A percentile compares a stretch with the other conserved stretches of the same genome.
Evolutionary conservation across 83 land plant genomes (phyloP).

Genomic region (Picea engelmannii): DNA sequence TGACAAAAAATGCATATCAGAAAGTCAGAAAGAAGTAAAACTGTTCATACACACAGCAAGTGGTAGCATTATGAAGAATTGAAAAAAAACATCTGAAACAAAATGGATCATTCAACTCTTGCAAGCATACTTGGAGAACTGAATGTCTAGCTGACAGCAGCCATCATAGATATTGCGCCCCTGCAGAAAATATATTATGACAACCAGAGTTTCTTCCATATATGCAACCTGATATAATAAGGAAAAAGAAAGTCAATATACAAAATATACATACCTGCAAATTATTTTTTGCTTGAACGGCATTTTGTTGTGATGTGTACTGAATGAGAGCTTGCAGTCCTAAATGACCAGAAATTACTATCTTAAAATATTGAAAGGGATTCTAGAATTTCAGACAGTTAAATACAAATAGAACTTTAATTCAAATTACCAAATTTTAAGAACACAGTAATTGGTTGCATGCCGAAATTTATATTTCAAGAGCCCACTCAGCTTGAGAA

Average conservation of each 20-base stretch:
- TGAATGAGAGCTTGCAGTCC: slow-evolving; percentile 95
- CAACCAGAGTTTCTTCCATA: background rate
- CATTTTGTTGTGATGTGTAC: slow-evolving; percentile 72
- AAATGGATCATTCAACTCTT: background rate
- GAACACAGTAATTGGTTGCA: background rate
- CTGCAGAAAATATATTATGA: slow-evolving; percentile 26
- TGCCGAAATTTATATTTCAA: background rate
- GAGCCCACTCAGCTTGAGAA: background rate
- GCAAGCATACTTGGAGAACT: slow-evolving; percentile 85
- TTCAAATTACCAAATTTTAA: background rate
- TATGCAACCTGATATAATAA: background rate
- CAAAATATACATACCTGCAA: slow-evolving; percentile 60
- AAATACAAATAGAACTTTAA: background rate
- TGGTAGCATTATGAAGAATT: background rate
- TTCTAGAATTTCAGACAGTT: background rate
- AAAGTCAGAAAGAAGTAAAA: background rate
- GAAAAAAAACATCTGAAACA: background rate
- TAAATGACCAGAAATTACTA: slow-evolving; percentile 25
- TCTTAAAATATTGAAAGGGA: background rate
- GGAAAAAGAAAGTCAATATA: background rate
- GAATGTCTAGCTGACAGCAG: slow-evolving; percentile 96
- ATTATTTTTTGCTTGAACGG: slow-evolving; percentile 67
- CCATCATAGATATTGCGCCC: slow-evolving; percentile 99
- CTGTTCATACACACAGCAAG: background rate
- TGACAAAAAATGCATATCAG: slow-evolving; percentile 20